Evolutionary conservation across 345 rosid species (phyloP).

Genomic region (Boechera stricta): DNA sequence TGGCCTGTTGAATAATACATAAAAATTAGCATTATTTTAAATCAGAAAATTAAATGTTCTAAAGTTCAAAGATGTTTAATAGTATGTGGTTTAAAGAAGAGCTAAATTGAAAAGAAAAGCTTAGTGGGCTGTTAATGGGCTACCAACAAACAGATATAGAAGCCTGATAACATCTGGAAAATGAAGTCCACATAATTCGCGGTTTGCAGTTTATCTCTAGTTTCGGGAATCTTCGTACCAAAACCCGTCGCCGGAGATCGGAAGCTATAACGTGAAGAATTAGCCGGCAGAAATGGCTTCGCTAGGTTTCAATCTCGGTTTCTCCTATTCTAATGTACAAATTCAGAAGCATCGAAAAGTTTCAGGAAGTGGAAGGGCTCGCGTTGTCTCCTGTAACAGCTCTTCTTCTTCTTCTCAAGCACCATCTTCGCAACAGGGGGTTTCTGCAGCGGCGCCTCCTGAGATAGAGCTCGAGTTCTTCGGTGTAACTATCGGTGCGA

Average conservation of each 20-base stretch:
- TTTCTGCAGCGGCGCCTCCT: conserved; percentile 48
- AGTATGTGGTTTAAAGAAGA: background rate
- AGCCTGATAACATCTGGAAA: conserved; percentile 16
- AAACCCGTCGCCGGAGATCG: conserved; percentile 24
- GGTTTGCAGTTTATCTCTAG: conserved; percentile 1
- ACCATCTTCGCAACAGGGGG: conserved; percentile 31
- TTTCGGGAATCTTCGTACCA: background rate
- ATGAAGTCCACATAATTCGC: conserved; percentile 30
- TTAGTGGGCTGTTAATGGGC: conserved; percentile 35
- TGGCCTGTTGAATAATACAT: too few species aligned
- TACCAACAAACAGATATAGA: background rate
- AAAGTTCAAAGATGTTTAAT: background rate
- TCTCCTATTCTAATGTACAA: conserved; percentile 37
- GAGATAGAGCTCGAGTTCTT: conserved; percentile 82
- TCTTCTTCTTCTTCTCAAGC: conserved; percentile 45
- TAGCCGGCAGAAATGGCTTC: conserved; percentile 49
- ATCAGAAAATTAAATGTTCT: background rate
- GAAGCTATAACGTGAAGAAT: conserved; percentile 15
- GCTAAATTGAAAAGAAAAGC: background rate
- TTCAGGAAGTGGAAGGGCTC: conserved; percentile 26
- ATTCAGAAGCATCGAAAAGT: conserved; percentile 16
- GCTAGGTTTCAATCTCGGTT: conserved; percentile 45
- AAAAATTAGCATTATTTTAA: too few species aligned
- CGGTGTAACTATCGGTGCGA: conserved; percentile 55
- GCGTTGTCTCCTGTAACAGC: conserved; percentile 38